Evolutionary conservation across 352 stramenopile genomes (phyloP).

Genomic region (Peronosclerospora sorghi): DNA sequence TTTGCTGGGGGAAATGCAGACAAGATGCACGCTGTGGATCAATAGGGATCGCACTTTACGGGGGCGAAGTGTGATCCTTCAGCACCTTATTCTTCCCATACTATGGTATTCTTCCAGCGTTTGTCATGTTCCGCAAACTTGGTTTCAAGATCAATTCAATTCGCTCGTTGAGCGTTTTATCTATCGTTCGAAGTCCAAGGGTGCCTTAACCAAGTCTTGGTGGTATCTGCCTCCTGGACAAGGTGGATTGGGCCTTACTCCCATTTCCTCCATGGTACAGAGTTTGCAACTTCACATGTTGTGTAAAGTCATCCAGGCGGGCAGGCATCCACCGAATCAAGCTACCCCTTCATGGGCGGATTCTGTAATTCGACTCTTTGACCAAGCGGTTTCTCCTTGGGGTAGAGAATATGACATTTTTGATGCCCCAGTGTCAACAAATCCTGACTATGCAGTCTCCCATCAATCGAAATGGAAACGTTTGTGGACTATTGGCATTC

Average conservation of each 20-base stretch:
- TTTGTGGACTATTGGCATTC: neutral
- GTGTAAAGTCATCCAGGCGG: neutral
- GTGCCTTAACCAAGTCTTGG: neutral
- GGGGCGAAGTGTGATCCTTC: neutral
- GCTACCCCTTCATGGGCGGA: neutral
- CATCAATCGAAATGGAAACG: neutral
- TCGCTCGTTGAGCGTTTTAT: neutral
- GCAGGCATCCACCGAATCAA: neutral
- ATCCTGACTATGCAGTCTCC: neutral
- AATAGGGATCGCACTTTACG: neutral
- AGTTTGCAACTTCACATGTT: neutral
- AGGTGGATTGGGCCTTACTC: neutral
- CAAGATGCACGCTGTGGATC: too few relatives aligned
- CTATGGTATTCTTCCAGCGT: neutral
- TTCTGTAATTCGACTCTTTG: neutral
- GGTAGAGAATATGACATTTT: neutral
- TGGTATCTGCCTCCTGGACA: neutral
- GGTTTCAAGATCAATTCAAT: neutral
- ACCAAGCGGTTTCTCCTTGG: neutral
- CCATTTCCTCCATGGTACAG: neutral
- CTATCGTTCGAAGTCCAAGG: neutral
- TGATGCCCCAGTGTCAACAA: neutral
- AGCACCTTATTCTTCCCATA: neutral
- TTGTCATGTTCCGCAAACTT: too few relatives aligned
- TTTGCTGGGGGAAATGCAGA: too few relatives aligned